Evolutionary conservation across 2,329 filamentous ascomycete species (phyloP).

Genomic region (Teratosphaeriaceae sp.): DNA sequence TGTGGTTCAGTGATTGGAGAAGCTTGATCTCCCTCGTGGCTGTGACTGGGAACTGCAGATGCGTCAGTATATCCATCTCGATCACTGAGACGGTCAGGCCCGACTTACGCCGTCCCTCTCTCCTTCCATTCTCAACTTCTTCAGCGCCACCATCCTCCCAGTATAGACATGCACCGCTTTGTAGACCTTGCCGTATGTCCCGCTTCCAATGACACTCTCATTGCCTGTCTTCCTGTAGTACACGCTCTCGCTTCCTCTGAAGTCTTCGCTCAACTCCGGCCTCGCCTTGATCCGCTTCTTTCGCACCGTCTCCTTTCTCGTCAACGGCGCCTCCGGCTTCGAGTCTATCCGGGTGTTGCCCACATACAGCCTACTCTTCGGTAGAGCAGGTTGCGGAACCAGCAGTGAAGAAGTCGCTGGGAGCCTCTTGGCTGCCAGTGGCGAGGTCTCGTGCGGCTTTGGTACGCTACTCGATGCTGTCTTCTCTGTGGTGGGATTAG

Average conservation of each 20-base stretch:
- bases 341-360: slow-evolving; percentile 25
- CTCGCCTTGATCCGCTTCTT: slow-evolving; percentile 65
- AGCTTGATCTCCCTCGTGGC: slow-evolving; percentile 88
- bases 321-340: slow-evolving; percentile 16
- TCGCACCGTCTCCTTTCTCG: slow-evolving; percentile 51
- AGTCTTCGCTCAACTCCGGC: slow-evolving; percentile 63
- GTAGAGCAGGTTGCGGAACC: slow-evolving; percentile 19
- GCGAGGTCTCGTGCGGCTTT: slow-evolving; percentile 24
- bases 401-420: slow-evolving; percentile 24
- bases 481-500: slow-evolving; percentile 35
- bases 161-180: slow-evolving; percentile 93
- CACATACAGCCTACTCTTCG: slow-evolving; percentile 28
- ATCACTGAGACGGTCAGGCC: neutral
- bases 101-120: slow-evolving; percentile 65
- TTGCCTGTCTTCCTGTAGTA: slow-evolving; percentile 96
- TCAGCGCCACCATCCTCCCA: slow-evolving; percentile 73
- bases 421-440: slow-evolving; percentile 45
- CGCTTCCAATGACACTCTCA: slow-evolving; percentile 90
- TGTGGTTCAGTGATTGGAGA: slow-evolving; percentile 75
- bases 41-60: slow-evolving; percentile 66
- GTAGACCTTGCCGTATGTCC: slow-evolving; percentile 93
- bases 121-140: slow-evolving; percentile 89
- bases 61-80: slow-evolving; percentile 22
- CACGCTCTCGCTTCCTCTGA: slow-evolving; percentile 75
- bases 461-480: slow-evolving; percentile 11